Base-by-base conservation (phyloP, 768 basidiomycete genomes). In the Suillus variegatus region DNA sequence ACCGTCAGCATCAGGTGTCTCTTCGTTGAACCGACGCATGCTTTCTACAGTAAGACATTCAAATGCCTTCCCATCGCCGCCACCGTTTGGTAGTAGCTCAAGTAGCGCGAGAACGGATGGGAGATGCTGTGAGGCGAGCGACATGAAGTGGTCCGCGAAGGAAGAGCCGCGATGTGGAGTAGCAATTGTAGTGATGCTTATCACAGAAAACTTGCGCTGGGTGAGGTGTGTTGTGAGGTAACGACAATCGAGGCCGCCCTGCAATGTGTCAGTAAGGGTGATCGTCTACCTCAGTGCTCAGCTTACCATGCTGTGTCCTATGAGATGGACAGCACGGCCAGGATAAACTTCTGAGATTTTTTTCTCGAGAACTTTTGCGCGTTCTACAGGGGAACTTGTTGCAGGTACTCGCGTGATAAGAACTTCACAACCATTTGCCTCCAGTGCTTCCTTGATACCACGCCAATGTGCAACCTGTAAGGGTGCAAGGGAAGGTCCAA, bases 381-480 rank as follows among this genome's bases (percentile, higher is more conserved):
- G 85, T 69, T 97, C 93, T 60, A 89, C 80, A 18, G 95, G 92
- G 25, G 91, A 91, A 70, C 92, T 93, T 2, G 94, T 97, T 0
- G 95, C 95, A 1, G 97, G 96, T 0, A 99, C 96, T 16, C 94
- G 88, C 0, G 95, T 95, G 71, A 98, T 92, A 71, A 99, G 85
- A 43, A 98, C 92, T 74, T 99, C 91, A 14, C 85, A 86, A 20
- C 94, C 96, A 73, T 92, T 95, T 44, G 91, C 85, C 71, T 96
- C 90, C 8, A 99, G 82, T 20, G 92, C 95, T 74, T 98, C 94
- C 72, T 92, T 90, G 68, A 99, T 97, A 8, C 97, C 97, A 44
- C 97, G 86, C 97, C 97, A 99, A 76, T 99, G 95, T 2, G 91
- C 84, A 49, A 99, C 94, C 72, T 95, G 88, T 20, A 98, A 71